Evolutionary conservation across 768 basidiomycete species (phyloP).

Genomic region (Cyclocybe cylindracea): DNA sequence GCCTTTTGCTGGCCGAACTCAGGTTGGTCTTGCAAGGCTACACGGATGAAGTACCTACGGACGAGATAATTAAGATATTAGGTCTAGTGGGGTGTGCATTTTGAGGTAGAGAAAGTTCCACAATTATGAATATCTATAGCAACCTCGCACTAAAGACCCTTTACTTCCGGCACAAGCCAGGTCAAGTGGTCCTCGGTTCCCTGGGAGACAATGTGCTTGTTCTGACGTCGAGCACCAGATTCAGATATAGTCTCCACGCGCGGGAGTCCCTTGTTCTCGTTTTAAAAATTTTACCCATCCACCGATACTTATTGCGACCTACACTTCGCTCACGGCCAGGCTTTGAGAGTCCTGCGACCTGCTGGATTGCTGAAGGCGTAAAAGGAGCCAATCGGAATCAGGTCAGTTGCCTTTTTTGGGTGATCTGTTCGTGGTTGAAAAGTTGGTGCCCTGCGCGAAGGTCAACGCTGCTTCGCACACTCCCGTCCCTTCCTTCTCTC

Average conservation of each 20-base stretch:
- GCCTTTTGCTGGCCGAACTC: too few relatives aligned
- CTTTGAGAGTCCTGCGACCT: not conserved
- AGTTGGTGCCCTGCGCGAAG: constrained; percentile 11
- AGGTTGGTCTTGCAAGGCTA: too few relatives aligned
- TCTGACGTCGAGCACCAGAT: not conserved
- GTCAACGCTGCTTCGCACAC: constrained; percentile 2
- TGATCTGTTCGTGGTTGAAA: constrained; percentile 24
- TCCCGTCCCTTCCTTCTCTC: constrained; percentile 3
- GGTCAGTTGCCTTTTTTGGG: constrained; percentile 28
- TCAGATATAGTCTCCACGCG: constrained; percentile 2
- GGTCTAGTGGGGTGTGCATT: too few relatives aligned
- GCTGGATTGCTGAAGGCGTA: not conserved
- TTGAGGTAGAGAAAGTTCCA: too few relatives aligned
- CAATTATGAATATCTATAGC: too few relatives aligned
- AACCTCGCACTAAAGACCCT: too few relatives aligned
- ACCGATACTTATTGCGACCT: not conserved
- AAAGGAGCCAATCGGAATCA: constrained; percentile 8
- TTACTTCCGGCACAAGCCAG: too few relatives aligned
- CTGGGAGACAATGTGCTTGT: constrained; percentile 27
- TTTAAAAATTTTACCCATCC: not conserved
- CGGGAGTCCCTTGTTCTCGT: not conserved
- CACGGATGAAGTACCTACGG: too few relatives aligned
- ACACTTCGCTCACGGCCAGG: not conserved
- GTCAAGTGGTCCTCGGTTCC: constrained; percentile 5
- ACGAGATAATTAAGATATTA: too few relatives aligned